Conservation (phyloP, 192 early-diverging fungal genomes). For the Allomyces macrogynus region DNA sequence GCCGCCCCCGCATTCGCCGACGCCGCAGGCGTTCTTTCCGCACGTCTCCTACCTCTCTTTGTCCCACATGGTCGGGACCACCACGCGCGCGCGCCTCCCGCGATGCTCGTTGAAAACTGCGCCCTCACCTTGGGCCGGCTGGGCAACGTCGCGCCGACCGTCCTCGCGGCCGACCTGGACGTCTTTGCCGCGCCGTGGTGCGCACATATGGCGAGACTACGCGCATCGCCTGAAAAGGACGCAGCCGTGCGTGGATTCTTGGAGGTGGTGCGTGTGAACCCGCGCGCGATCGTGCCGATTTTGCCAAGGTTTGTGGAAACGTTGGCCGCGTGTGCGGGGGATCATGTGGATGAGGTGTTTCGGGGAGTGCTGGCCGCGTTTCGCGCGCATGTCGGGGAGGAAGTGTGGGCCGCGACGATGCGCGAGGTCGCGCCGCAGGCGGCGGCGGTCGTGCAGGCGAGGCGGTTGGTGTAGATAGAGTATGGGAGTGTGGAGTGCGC, state of each 20-base stretch:
- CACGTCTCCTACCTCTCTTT: slow-evolving; percentile 58
- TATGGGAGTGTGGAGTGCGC: too few species aligned
- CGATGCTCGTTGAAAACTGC: slow-evolving; percentile 79
- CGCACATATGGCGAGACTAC: background rate
- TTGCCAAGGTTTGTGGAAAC: too few species aligned
- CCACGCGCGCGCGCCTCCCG: slow-evolving; percentile 39
- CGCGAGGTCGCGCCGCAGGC: too few species aligned
- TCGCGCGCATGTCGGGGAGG: too few species aligned
- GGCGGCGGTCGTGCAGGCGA: too few species aligned
- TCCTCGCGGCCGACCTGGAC: slow-evolving; percentile 31
- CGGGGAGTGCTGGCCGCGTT: too few species aligned
- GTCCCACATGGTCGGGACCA: slow-evolving; percentile 29
- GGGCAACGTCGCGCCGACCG: slow-evolving; percentile 57
- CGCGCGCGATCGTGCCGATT: background rate
- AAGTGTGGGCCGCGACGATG: too few species aligned
- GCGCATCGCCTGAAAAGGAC: background rate
- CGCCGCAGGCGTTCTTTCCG: slow-evolving; percentile 28
- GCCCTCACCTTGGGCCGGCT: slow-evolving; percentile 95
- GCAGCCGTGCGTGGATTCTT: background rate
- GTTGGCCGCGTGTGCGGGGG: too few species aligned
- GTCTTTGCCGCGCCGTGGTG: background rate
- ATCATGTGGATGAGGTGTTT: too few species aligned
- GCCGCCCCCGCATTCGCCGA: slow-evolving; percentile 45
- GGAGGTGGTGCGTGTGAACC: background rate
- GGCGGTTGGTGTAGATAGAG: too few species aligned